A percentile compares a stretch with the other conserved stretches of the same genome.
These are phyloP conservation scores for Neopestalotiopsis sp. DNA, from an alignment of 2,329 filamentous ascomycete genomes.

Conservation along the genomic window DNA sequence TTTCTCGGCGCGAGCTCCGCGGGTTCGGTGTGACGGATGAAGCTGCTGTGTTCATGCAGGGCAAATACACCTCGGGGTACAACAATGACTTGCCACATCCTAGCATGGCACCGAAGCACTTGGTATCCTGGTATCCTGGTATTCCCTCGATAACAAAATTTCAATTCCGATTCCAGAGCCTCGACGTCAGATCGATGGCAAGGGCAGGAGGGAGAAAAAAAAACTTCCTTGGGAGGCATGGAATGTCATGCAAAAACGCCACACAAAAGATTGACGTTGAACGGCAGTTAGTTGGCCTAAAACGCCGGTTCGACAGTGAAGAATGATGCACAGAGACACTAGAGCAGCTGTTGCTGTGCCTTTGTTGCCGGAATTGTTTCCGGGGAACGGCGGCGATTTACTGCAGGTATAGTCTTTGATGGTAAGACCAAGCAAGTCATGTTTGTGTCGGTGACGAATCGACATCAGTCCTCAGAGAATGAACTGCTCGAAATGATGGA, in stretches of 20 bases:
- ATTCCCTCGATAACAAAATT: not conserved
- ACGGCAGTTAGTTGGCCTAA: conserved; percentile 5
- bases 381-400: not conserved
- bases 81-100: not conserved
- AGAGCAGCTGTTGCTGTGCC: not conserved
- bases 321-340: not conserved
- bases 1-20: not conserved
- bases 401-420: not conserved
- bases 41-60: not conserved
- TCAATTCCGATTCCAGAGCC: too few relatives aligned
- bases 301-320: not conserved
- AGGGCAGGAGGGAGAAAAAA: not conserved
- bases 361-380: conserved; percentile 6
- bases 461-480: not conserved
- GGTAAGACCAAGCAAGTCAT: not conserved
- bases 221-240: not conserved
- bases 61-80: not conserved
- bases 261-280: conserved; percentile 4
- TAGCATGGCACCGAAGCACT: not conserved
- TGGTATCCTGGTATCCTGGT: not conserved
- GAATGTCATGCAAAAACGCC: not conserved
- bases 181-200: too few relatives aligned
- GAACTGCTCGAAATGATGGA: not conserved
- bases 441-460: not conserved
- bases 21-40: not conserved